Base-by-base conservation (phyloP, 768 basidiomycete genomes). In the Agaricus sinodeliciosus region DNA sequence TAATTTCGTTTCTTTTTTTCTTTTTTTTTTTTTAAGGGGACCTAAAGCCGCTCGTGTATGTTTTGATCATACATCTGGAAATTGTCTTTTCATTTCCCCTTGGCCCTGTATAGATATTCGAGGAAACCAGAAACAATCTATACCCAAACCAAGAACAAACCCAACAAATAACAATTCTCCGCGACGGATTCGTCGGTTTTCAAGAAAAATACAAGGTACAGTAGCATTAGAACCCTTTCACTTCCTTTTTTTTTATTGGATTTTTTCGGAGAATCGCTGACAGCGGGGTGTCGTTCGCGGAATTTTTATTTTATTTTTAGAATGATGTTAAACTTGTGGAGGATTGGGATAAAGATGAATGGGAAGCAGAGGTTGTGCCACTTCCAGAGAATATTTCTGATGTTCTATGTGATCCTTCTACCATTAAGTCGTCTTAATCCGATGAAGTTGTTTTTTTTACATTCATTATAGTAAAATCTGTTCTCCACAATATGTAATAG, bases 21-120 rank as follows among this genome's bases (percentile, higher is more conserved):
- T 16, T 47, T 43, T 22, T 39, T 3, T 13, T 19, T 18, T 36
- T 25, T 48, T 55, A 8, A 90, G 89, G 41, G 90, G 90, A 15
- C 90, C 90, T 0, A 82, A 81, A 60, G 85, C 90, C 51, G 90
- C 89, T 36, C 71, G 78, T 56, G 90, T 90, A 65, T 34, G 75
- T 61, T 31, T 42, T 49, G 11, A 22, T 22, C 22, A 31, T 31
- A 31, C 11, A 3, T 40, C 12, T 2, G 13, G 15, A 12, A 8
- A 5, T n/a, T 31, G 13, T n/a, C 39, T 22, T 12, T n/a, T 48
- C 53, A 36, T 43, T 43, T 22, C 9, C 25, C n/a, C n/a, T n/a
- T n/a, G n/a, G n/a, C n/a, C n/a, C n/a, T n/a, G n/a, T 46, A 51
- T 54, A 90, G 86, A 77, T 84, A 40, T 91, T 87, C 63, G 76